Conservation (phyloP, 1,139 yeast genomes). For the Blastobotrys capitulatus region DNA sequence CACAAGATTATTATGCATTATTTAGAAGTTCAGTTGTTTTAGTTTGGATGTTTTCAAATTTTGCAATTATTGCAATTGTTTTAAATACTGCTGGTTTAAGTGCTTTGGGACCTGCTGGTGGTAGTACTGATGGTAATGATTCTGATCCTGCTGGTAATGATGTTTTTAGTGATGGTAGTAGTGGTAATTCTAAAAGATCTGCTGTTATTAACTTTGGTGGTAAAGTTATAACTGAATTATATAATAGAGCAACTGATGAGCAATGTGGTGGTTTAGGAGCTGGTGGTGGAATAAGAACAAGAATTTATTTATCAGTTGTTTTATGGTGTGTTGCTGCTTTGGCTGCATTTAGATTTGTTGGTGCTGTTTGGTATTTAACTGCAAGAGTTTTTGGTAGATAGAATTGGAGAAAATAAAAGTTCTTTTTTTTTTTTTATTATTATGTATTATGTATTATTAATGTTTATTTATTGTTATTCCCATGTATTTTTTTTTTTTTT, state of each 20-base stretch:
- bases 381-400: conserved; percentile 30
- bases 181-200: background rate
- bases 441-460: background rate
- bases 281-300: conserved; percentile 26
- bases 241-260: conserved; percentile 14
- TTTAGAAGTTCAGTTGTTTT: conserved; percentile 76
- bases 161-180: conserved; percentile 13
- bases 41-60: conserved; percentile 69
- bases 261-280: conserved; percentile 24
- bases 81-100: conserved; percentile 60
- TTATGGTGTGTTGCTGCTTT: conserved; percentile 74
- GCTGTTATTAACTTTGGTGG: background rate
- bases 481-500: background rate
- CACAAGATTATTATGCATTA: conserved; percentile 64
- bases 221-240: background rate
- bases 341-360: conserved; percentile 64
- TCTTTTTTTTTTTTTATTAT: background rate
- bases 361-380: conserved; percentile 35
- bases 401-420: background rate
- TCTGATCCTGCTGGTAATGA: conserved; percentile 6
- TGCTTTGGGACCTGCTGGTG: conserved; percentile 19
- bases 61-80: conserved; percentile 60
- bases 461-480: background rate
- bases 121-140: conserved; percentile 9
- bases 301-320: conserved; percentile 62